phyloP scores from a whole-genome alignment of 371 early-diverging fungal species.

The Mucor plumbeus region DNA sequence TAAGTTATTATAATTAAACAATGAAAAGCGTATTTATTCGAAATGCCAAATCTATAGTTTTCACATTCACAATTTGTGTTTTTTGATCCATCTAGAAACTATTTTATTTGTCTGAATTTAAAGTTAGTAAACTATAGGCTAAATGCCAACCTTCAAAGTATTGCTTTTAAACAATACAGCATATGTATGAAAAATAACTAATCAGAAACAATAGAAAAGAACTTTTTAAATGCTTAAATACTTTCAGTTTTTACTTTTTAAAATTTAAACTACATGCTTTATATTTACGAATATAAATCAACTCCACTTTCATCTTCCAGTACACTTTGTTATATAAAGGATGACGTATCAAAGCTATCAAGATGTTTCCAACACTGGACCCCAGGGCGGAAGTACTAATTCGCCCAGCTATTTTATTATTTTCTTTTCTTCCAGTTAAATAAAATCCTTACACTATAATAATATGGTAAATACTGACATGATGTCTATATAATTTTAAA shows the following conservation, averaged over 20 bases:
- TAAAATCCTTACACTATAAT: constrained; percentile 11
- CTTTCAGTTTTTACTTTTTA: neutral
- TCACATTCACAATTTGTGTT: too few relatives aligned
- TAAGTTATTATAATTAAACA: too few relatives aligned
- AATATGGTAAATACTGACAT: constrained; percentile 1
- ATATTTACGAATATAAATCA: neutral
- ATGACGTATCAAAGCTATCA: constrained; percentile 1
- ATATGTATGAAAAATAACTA: too few relatives aligned
- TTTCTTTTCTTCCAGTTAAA: neutral
- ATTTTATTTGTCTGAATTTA: too few relatives aligned
- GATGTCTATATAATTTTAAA: too few relatives aligned
- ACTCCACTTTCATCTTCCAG: neutral
- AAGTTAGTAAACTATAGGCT: too few relatives aligned
- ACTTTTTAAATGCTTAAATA: neutral
- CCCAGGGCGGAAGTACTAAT: constrained; percentile 10
- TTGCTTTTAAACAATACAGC: too few relatives aligned
- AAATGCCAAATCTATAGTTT: too few relatives aligned
- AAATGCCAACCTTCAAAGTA: too few relatives aligned
- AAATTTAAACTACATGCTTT: neutral
- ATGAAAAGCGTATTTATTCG: too few relatives aligned
- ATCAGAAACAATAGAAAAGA: neutral
- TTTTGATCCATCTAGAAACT: too few relatives aligned
- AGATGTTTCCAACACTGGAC: neutral
- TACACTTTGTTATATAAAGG: neutral
- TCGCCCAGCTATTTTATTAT: neutral